Conservation (phyloP, 2,329 filamentous ascomycete genomes). For the Rasamsonia emersonii region DNA sequence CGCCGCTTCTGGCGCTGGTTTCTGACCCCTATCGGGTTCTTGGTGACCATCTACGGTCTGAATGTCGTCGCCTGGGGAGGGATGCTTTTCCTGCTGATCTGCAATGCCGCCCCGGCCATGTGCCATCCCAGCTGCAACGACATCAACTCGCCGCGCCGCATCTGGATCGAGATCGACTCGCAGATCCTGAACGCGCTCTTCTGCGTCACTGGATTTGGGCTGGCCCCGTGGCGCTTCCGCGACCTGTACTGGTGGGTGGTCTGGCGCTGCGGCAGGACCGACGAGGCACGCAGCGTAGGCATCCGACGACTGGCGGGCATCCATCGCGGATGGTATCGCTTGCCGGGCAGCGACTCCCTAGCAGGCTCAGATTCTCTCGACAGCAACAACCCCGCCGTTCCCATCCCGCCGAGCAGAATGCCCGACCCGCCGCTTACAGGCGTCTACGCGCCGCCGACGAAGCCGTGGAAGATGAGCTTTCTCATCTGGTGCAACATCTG, state of each 20-base stretch:
- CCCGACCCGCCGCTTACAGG: no score
- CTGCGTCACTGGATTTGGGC: constrained; percentile 72
- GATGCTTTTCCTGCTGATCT: constrained; percentile 80
- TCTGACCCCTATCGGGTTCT: constrained; percentile 64
- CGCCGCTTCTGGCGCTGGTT: constrained; percentile 46
- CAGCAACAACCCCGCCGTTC: no score
- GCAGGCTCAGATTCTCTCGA: no score
- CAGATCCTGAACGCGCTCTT: constrained; percentile 79
- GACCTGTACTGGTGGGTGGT: constrained; percentile 66
- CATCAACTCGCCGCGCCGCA: constrained; percentile 65
- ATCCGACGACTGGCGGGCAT: no score
- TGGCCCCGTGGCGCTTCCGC: constrained; percentile 75
- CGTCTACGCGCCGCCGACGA: constrained; percentile 58
- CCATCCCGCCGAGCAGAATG: no score
- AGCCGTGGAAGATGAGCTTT: constrained; percentile 67
- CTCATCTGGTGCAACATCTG: constrained; percentile 69
- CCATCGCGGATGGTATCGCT: no score
- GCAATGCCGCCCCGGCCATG: constrained; percentile 55
- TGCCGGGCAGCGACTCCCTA: no score
- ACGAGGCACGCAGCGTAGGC: constrained; percentile 57
- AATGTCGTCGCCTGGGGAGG: constrained; percentile 84
- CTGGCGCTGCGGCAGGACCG: constrained; percentile 49
- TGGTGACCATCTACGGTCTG: constrained; percentile 68
- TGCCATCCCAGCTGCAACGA: constrained; percentile 57
- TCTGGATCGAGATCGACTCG: constrained; percentile 78